Conservation (phyloP, 1,284 basidiomycete genomes). For the Cystobasidium slooffiae region DNA sequence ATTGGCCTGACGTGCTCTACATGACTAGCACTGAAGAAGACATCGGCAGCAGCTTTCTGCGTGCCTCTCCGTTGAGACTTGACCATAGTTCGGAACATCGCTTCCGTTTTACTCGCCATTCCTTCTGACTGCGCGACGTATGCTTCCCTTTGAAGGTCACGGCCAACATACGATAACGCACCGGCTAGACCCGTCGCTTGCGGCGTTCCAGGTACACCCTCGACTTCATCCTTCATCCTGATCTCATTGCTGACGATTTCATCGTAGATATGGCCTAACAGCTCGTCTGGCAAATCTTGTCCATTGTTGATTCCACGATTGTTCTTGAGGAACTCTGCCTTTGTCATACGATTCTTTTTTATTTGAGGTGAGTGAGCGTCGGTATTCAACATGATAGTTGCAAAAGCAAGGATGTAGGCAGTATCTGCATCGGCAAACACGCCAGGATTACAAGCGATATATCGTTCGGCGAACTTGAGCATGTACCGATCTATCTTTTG, state of each 20-base stretch:
- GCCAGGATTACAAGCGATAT: conserved; percentile 82
- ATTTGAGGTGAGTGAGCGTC: conserved; percentile 93
- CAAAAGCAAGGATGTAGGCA: conserved; percentile 90
- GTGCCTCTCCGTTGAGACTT: conserved; percentile 76
- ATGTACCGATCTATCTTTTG: conserved; percentile 99
- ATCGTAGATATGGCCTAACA: conserved; percentile 77
- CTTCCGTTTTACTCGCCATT: conserved; percentile 92
- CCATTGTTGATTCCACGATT: conserved; percentile 94
- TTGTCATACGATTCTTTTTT: conserved; percentile 86
- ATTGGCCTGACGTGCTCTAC: conserved; percentile 93
- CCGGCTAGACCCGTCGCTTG: conserved; percentile 72
- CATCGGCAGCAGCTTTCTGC: conserved; percentile 66
- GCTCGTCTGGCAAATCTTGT: conserved; percentile 81
- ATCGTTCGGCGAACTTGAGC: conserved; percentile 95
- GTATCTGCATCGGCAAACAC: conserved; percentile 78
- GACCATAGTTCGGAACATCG: conserved; percentile 86
- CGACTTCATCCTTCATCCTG: conserved; percentile 94
- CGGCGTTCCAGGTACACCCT: conserved; percentile 60
- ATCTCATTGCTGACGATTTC: conserved; percentile 91
- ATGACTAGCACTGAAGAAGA: conserved; percentile 93
- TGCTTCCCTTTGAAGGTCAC: conserved; percentile 90
- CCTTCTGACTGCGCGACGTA: conserved; percentile 91
- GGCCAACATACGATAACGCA: conserved; percentile 81
- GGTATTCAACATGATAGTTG: conserved; percentile 91
- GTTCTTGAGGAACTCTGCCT: conserved; percentile 84